These are phyloP conservation scores for Diaporthe sp. DNA, from an alignment of 2,329 filamentous ascomycete species.

Conservation along the genomic window DNA sequence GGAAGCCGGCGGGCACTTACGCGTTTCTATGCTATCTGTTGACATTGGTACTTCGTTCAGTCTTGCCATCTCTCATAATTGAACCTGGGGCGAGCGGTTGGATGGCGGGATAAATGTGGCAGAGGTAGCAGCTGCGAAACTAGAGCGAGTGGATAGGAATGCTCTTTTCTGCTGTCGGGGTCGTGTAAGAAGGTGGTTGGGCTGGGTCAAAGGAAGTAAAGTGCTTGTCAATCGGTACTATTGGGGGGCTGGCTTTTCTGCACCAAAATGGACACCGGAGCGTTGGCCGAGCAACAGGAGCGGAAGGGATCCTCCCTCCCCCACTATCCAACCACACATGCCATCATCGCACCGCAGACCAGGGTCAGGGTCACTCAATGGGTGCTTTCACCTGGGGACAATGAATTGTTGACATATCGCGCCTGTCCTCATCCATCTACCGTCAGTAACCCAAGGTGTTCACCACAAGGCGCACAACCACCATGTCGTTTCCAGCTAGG, in stretches of 20 bases:
- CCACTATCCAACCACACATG: conserved; percentile 6
- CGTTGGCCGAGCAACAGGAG: conserved; percentile 20
- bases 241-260: conserved; percentile 32
- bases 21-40: conserved; percentile 77
- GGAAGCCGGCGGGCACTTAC: conserved; percentile 62
- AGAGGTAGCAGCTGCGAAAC: background rate
- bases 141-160: conserved; percentile 29
- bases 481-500: conserved; percentile 69
- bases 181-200: conserved; percentile 19
- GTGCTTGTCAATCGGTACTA: conserved; percentile 14
- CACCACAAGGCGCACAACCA: conserved; percentile 34
- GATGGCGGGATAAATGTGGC: background rate
- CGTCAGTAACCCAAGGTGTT: background rate
- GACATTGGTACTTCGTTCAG: conserved; percentile 80
- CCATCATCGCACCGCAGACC: conserved; percentile 7
- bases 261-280: conserved; percentile 13
- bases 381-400: background rate
- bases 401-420: background rate
- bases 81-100: conserved; percentile 30
- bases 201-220: conserved; percentile 25
- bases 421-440: background rate
- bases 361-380: conserved; percentile 17
- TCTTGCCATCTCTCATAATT: conserved; percentile 76
- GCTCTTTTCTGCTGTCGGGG: conserved; percentile 30
- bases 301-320: background rate